Evolutionary conservation across 2,329 filamentous ascomycete species (phyloP).

Genomic region (Colletotrichum truncatum): DNA sequence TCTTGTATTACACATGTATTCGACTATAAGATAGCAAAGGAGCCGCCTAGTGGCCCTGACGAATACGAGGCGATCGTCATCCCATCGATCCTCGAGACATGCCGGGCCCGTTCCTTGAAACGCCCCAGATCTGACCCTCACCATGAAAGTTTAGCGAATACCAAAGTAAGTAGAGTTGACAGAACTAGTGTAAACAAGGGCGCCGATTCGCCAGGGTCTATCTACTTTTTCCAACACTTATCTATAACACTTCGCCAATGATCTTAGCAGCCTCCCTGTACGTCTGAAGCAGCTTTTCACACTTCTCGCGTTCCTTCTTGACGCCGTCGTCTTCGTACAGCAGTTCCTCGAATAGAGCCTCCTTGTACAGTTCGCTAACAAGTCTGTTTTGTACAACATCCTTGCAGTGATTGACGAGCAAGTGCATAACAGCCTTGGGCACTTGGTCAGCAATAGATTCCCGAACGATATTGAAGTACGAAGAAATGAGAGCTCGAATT

Average conservation of each 20-base stretch:
- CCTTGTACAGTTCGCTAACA: conserved; percentile 95
- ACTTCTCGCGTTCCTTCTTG: conserved; percentile 98
- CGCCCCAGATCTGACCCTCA: not conserved
- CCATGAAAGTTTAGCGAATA: not conserved
- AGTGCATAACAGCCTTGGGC: conserved; percentile 98
- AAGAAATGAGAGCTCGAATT: conserved; percentile 94
- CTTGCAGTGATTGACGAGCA: conserved; percentile 97
- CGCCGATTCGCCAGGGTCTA: conserved; percentile 2
- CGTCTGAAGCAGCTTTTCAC: conserved; percentile 92
- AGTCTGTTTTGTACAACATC: conserved; percentile 97
- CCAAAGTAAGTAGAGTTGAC: conserved; percentile 11
- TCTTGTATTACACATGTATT: conserved; percentile 20
- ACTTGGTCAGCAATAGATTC: conserved; percentile 99
- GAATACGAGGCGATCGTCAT: not conserved
- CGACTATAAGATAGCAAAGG: not conserved
- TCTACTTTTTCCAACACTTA: conserved; percentile 23
- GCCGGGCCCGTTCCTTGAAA: not conserved
- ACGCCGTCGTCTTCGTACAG: conserved; percentile 97
- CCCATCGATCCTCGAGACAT: not conserved
- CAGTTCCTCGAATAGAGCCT: conserved; percentile 88
- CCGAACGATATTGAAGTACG: conserved; percentile 98
- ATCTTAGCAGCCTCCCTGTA: conserved; percentile 99
- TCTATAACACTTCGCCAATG: conserved; percentile 90
- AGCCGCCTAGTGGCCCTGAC: not conserved
- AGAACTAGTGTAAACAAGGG: conserved; percentile 4